A percentile compares a stretch with the other conserved stretches of the same genome.
Conservation (phyloP, 2,329 filamentous ascomycete genomes). For the Alternaria dauci region DNA sequence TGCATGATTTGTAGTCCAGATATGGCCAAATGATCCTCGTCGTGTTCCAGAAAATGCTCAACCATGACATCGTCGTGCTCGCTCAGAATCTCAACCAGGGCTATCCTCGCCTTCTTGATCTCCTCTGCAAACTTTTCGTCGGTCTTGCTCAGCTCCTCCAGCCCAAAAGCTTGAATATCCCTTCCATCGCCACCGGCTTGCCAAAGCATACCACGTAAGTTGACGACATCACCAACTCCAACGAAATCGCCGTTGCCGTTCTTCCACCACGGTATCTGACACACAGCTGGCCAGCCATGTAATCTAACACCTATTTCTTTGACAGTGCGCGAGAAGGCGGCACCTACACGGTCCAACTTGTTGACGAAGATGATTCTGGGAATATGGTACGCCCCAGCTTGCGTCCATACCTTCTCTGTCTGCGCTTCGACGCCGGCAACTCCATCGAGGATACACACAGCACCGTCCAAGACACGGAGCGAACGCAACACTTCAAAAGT, state of each 20-base stretch:
- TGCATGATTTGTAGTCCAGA: slow-evolving; percentile 71
- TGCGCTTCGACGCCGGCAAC: slow-evolving; percentile 96
- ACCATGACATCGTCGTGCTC: slow-evolving; percentile 89
- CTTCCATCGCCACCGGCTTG: slow-evolving; percentile 71
- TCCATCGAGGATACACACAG: slow-evolving; percentile 90
- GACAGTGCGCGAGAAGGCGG: slow-evolving; percentile 82
- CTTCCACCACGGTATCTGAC: slow-evolving; percentile 95
- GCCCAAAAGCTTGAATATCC: slow-evolving; percentile 63
- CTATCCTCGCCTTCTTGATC: slow-evolving; percentile 76
- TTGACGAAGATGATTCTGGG: slow-evolving; percentile 85
- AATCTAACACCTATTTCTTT: slow-evolving; percentile 83
- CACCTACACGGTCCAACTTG: slow-evolving; percentile 84
- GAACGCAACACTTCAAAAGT: slow-evolving; percentile 96
- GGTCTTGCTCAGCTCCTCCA: slow-evolving; percentile 61
- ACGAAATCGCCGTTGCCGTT: slow-evolving; percentile 74
- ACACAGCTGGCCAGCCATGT: slow-evolving; percentile 85
- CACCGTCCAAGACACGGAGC: slow-evolving; percentile 84
- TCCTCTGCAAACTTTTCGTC: slow-evolving; percentile 67
- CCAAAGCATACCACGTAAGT: slow-evolving; percentile 79
- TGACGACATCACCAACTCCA: slow-evolving; percentile 85
- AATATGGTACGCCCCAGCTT: slow-evolving; percentile 84
- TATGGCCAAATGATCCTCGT: slow-evolving; percentile 76
- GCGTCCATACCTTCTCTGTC: slow-evolving; percentile 94
- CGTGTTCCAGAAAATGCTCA: slow-evolving; percentile 80
- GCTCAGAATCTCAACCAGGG: slow-evolving; percentile 82